These are phyloP conservation scores for Elsinoe ampelina DNA, from an alignment of 2,329 filamentous ascomycete genomes.

Conservation along the genomic window DNA sequence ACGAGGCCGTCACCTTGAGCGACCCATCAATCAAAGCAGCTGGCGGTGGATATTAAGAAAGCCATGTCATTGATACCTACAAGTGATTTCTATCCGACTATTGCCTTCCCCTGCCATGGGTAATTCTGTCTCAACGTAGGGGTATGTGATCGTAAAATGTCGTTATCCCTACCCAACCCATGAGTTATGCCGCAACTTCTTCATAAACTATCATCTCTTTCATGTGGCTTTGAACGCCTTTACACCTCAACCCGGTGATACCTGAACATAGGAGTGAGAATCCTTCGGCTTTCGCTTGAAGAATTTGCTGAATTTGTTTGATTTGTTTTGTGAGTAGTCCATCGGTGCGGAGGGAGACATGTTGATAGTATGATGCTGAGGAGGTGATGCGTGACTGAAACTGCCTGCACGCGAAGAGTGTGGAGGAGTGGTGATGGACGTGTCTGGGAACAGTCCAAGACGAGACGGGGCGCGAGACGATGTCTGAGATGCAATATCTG, in stretches of 20 bases:
- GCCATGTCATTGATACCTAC: not conserved
- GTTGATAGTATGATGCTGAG: not conserved
- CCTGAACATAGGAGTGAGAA: constrained; percentile 2
- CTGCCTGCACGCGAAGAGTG: constrained; percentile 2
- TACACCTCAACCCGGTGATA: constrained; percentile 1
- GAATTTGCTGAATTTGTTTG: constrained; percentile 10
- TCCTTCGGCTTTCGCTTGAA: constrained; percentile 12
- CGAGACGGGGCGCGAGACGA: constrained; percentile 2
- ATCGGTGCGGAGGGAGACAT: not conserved
- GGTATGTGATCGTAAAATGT: constrained; percentile 3
- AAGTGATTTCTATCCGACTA: not conserved
- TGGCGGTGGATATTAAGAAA: not conserved
- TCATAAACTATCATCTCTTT: not conserved
- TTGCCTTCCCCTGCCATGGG: not conserved
- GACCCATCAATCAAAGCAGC: not conserved
- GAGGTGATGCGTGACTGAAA: not conserved
- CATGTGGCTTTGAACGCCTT: not conserved
- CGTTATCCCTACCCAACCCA: not conserved
- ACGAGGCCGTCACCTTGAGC: not conserved
- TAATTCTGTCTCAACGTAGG: not conserved
- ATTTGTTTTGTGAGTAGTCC: not conserved
- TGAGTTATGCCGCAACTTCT: not conserved
- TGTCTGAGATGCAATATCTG: not conserved
- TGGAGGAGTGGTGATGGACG: constrained; percentile 1
- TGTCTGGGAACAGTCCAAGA: constrained; percentile 13